A percentile compares a stretch with the other conserved stretches of the same genome.
Conservation (phyloP, 192 early-diverging fungal genomes). For the Radiomyces spectabilis region DNA sequence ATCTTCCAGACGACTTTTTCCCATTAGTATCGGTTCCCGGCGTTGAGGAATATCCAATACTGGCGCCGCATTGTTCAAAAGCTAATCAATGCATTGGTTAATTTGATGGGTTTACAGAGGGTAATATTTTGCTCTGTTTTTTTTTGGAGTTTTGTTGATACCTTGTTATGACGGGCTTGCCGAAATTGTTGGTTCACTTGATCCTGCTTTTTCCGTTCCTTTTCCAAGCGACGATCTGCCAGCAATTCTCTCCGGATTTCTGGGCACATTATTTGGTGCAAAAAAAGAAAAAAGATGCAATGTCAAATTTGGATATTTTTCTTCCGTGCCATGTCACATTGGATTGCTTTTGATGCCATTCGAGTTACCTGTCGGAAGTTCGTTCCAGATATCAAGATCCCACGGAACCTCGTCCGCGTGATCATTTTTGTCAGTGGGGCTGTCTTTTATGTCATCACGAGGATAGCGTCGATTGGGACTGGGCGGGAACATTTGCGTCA, state of each 20-base stretch:
- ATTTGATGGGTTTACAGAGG: too few species aligned
- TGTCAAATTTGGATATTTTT: neutral
- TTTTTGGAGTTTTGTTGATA: neutral
- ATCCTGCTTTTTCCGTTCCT: neutral
- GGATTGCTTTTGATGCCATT: too few species aligned
- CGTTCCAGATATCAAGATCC: slow-evolving; percentile 6
- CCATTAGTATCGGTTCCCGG: slow-evolving; percentile 11
- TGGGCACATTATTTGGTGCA: neutral
- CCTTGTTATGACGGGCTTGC: neutral
- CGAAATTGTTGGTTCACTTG: too few species aligned
- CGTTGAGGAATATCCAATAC: too few species aligned
- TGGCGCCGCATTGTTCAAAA: too few species aligned
- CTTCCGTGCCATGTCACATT: too few species aligned
- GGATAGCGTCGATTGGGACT: neutral
- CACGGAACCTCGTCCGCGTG: neutral
- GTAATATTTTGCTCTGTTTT: too few species aligned
- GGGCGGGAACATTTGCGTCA: slow-evolving; percentile 9
- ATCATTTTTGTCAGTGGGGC: neutral
- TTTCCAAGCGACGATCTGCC: neutral
- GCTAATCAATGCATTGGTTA: too few species aligned
- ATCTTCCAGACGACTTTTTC: slow-evolving; percentile 8
- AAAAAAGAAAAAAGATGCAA: neutral
- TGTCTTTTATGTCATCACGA: neutral
- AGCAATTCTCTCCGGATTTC: slow-evolving; percentile 13
- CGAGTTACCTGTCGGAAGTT: slow-evolving; percentile 10